Percentiles rank a stretch among this genome's conserved stretches.
These are phyloP conservation scores for Tilletia horrida DNA, from an alignment of 1,284 basidiomycete genomes.

Conservation along the genomic window DNA sequence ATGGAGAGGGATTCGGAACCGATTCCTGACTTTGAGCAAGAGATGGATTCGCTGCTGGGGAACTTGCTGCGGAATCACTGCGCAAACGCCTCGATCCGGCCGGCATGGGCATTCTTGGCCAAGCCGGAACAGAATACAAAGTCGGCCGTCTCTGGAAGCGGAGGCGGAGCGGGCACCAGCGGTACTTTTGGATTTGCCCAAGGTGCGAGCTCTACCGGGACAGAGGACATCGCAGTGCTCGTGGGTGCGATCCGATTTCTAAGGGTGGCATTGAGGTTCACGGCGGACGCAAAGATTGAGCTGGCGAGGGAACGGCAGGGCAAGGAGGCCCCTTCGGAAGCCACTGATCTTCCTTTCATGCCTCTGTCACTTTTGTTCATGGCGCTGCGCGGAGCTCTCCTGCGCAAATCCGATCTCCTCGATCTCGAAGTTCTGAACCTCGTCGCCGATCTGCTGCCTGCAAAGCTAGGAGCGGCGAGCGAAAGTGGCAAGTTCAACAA, in stretches of 20 bases:
- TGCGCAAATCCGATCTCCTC: conserved; percentile 40
- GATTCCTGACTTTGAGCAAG: conserved; percentile 11
- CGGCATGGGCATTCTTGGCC: conserved; percentile 35
- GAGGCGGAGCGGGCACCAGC: neutral
- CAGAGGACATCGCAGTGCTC: conserved; percentile 39
- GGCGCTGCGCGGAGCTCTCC: conserved; percentile 44
- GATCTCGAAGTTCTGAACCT: conserved; percentile 47
- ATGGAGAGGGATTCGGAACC: conserved; percentile 18
- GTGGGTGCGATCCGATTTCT: conserved; percentile 49
- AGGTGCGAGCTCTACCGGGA: neutral
- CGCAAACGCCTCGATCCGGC: conserved; percentile 45
- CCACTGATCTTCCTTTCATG: conserved; percentile 12
- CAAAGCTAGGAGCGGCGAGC: neutral
- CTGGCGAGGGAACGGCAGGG: conserved; percentile 27
- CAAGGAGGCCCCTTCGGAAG: conserved; percentile 4
- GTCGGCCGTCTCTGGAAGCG: neutral
- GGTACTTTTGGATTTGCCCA: no score
- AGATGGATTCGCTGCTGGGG: conserved; percentile 25
- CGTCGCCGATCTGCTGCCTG: conserved; percentile 38
- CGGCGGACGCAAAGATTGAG: conserved; percentile 29
- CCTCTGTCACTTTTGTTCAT: conserved; percentile 39
- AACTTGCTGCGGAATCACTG: conserved; percentile 51
- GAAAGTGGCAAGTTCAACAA: neutral
- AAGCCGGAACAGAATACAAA: neutral
- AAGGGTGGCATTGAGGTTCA: conserved; percentile 35